A percentile compares a stretch with the other conserved stretches of the same genome.
Evolutionary conservation across 2,329 filamentous ascomycete genomes (phyloP).

Genomic region (Colletotrichum horii): DNA sequence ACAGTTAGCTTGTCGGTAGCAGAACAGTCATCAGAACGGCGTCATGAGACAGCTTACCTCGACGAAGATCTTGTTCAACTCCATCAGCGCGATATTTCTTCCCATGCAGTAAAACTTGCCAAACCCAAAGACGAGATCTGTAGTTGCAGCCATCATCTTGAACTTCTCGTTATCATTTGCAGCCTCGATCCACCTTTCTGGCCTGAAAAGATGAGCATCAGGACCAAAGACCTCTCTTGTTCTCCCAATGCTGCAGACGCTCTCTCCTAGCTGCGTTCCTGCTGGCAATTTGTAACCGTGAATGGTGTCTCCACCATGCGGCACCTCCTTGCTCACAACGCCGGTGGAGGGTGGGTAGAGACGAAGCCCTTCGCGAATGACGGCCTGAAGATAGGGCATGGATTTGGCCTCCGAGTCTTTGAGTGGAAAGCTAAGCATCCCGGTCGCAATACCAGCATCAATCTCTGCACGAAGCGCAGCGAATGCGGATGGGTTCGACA

Average conservation of each 20-base stretch:
- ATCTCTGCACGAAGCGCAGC: constrained; percentile 53
- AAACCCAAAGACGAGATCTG: constrained; percentile 47
- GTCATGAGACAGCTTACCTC: constrained; percentile 40
- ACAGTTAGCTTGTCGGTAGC: background rate
- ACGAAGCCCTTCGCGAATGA: constrained; percentile 57
- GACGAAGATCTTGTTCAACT: constrained; percentile 48
- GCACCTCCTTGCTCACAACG: constrained; percentile 55
- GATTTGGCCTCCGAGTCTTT: constrained; percentile 38
- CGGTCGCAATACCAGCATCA: constrained; percentile 30
- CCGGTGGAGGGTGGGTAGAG: constrained; percentile 54
- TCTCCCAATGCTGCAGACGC: constrained; percentile 40
- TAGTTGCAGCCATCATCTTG: constrained; percentile 37
- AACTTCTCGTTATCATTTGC: constrained; percentile 34
- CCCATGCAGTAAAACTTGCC: constrained; percentile 50
- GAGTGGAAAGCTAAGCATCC: constrained; percentile 26
- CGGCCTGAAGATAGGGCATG: constrained; percentile 53
- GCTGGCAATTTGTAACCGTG: constrained; percentile 39
- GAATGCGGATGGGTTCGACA: constrained; percentile 52
- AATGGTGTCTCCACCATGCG: constrained; percentile 39
- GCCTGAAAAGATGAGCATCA: constrained; percentile 49
- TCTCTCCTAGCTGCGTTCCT: constrained; percentile 45
- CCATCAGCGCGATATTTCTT: constrained; percentile 46
- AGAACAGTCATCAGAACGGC: background rate
- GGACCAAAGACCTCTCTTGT: constrained; percentile 48
- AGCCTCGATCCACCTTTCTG: constrained; percentile 52